Conservation (phyloP, 768 basidiomycete species). For the Suillus discolor region DNA sequence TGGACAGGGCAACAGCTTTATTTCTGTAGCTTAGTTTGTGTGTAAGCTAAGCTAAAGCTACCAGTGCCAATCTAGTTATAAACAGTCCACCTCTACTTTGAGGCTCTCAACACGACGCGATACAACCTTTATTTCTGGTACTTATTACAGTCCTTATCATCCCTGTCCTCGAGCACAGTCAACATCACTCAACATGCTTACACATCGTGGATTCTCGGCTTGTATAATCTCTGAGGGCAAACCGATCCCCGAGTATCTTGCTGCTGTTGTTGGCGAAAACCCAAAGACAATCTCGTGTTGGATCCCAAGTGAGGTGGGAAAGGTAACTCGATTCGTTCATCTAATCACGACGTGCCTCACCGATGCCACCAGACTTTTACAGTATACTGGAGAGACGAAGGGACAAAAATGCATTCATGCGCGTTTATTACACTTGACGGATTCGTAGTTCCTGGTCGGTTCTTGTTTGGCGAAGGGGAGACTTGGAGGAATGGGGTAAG, state of each 20-base stretch:
- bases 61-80: background rate
- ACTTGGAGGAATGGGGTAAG: constrained; percentile 56
- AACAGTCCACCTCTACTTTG: constrained; percentile 3
- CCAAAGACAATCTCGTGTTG: constrained; percentile 60
- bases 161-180: constrained; percentile 3
- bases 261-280: constrained; percentile 47
- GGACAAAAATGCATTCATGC: constrained; percentile 53
- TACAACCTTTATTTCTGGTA: constrained; percentile 12
- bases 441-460: constrained; percentile 60
- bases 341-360: constrained; percentile 11
- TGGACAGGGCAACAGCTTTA: constrained; percentile 15
- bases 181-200: constrained; percentile 41
- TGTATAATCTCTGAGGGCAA: constrained; percentile 62
- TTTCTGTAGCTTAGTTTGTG: constrained; percentile 13
- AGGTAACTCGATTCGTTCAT: constrained; percentile 38
- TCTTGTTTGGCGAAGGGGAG: constrained; percentile 58
- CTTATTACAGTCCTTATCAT: constrained; percentile 15
- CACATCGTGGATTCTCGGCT: constrained; percentile 64
- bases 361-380: constrained; percentile 48
- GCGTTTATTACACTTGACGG: constrained; percentile 69
- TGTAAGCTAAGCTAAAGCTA: constrained; percentile 9
- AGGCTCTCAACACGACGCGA: background rate
- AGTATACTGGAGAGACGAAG: constrained; percentile 68
- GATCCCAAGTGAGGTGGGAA: constrained; percentile 63
- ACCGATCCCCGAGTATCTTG: constrained; percentile 56